Conservation (phyloP, 257 asterid species). For the Gentiana straminea region DNA sequence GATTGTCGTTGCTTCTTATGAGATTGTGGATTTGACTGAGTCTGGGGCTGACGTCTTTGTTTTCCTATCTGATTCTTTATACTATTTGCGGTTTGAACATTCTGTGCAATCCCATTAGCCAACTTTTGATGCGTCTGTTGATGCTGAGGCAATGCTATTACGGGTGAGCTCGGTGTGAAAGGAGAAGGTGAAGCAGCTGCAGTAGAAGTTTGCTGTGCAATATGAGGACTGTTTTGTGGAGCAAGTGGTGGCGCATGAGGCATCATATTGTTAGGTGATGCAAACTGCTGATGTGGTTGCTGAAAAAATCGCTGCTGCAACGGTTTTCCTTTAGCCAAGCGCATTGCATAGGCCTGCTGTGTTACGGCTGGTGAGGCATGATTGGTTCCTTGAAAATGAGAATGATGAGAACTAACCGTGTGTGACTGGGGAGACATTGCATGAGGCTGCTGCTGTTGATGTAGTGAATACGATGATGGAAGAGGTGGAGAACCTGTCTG, state of each 20-base stretch:
- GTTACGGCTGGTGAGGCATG: slow-evolving; percentile 42
- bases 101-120: slow-evolving; percentile 44
- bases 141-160: slow-evolving; percentile 43
- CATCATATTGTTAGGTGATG: slow-evolving; percentile 47
- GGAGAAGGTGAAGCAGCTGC: slow-evolving; percentile 45
- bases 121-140: slow-evolving; percentile 58
- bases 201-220: slow-evolving; percentile 15
- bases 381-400: slow-evolving; percentile 60
- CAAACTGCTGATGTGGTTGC: slow-evolving; percentile 33
- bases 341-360: slow-evolving; percentile 35
- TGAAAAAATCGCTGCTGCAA: slow-evolving; percentile 44
- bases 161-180: slow-evolving; percentile 34
- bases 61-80: slow-evolving; percentile 38
- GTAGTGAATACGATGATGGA: slow-evolving; percentile 27
- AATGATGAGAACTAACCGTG: slow-evolving; percentile 23
- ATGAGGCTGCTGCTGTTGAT: slow-evolving; percentile 25
- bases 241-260: slow-evolving; percentile 59
- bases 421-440: slow-evolving; percentile 27
- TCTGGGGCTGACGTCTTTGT: slow-evolving; percentile 32
- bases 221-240: slow-evolving; percentile 37
- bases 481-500: slow-evolving; percentile 36
- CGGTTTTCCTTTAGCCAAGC: slow-evolving; percentile 76
- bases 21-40: slow-evolving; percentile 35
- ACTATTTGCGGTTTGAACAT: slow-evolving; percentile 40
- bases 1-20: slow-evolving; percentile 53